phyloP scores from a whole-genome alignment of 805 yeast genomes.

The Lachancea sp. region DNA sequence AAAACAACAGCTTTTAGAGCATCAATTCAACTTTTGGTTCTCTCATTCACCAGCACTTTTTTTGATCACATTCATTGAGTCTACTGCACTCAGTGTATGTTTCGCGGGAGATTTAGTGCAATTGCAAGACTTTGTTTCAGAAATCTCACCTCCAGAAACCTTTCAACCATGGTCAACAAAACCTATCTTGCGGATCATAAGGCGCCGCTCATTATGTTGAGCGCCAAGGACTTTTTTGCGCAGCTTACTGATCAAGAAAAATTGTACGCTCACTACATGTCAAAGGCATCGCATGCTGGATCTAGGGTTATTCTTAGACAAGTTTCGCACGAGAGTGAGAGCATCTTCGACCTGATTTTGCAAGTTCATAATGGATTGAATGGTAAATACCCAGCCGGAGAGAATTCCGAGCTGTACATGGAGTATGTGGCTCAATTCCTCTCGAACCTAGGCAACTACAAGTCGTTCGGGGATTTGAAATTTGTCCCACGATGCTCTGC shows the following conservation, averaged over 20 bases:
- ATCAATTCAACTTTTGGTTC: background rate
- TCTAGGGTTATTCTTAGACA: constrained; percentile 73
- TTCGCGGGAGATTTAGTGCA: background rate
- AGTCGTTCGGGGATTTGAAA: constrained; percentile 84
- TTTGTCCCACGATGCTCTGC: constrained; percentile 60
- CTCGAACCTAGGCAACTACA: constrained; percentile 70
- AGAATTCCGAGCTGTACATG: constrained; percentile 42
- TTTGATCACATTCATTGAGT: background rate
- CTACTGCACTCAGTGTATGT: background rate
- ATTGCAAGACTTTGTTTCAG: background rate
- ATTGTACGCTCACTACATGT: constrained; percentile 75
- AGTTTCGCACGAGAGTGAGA: constrained; percentile 76
- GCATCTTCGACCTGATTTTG: constrained; percentile 64
- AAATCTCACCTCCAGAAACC: background rate
- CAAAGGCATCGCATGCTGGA: constrained; percentile 81
- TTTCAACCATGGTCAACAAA: constrained; percentile 7
- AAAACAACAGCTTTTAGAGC: too few relatives aligned
- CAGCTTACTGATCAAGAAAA: constrained; percentile 54
- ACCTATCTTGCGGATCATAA: constrained; percentile 46
- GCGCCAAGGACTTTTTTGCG: constrained; percentile 60
- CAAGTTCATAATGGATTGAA: constrained; percentile 45
- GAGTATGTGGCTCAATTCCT: constrained; percentile 73
- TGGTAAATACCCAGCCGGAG: constrained; percentile 41
- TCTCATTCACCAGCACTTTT: background rate
- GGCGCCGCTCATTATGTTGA: constrained; percentile 66